These are phyloP conservation scores for Trichophyton mentagrophytes DNA, from an alignment of 2,329 filamentous ascomycete genomes.

Conservation along the genomic window DNA sequence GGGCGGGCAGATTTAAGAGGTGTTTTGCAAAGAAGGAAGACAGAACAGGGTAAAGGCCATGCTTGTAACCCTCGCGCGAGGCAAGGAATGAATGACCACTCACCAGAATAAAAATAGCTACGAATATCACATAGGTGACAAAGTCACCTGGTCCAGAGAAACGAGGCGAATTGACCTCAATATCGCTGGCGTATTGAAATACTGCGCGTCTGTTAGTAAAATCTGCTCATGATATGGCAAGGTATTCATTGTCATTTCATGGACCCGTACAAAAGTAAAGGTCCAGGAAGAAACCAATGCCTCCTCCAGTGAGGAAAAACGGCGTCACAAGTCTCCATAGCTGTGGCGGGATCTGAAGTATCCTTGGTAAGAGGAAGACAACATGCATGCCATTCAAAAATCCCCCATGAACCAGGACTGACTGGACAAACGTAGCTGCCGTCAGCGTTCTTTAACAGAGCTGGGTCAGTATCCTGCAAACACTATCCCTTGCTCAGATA, in stretches of 20 bases:
- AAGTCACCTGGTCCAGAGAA: constrained; percentile 67
- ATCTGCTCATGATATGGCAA: constrained; percentile 10
- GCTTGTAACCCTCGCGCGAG: neutral
- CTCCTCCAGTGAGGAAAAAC: constrained; percentile 46
- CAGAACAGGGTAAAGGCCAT: constrained; percentile 10
- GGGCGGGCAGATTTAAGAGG: constrained; percentile 71
- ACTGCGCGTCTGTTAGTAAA: constrained; percentile 36
- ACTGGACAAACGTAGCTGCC: constrained; percentile 50
- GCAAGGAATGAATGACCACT: constrained; percentile 31
- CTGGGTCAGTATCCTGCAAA: constrained; percentile 33
- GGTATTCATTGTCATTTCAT: constrained; percentile 8
- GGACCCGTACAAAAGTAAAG: constrained; percentile 52
- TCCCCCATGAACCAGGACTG: constrained; percentile 45
- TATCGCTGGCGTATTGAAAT: constrained; percentile 61
- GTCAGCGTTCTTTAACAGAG: constrained; percentile 50
- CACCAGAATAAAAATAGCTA: constrained; percentile 63
- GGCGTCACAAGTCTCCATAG: constrained; percentile 47
- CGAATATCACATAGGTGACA: constrained; percentile 66
- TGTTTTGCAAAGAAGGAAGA: constrained; percentile 21
- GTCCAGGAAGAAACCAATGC: constrained; percentile 53
- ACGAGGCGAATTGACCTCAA: constrained; percentile 59
- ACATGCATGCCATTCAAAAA: constrained; percentile 42
- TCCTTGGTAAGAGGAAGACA: constrained; percentile 33
- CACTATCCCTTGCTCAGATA: constrained; percentile 3
- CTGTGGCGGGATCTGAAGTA: constrained; percentile 48